phyloP scores from a whole-genome alignment of 805 yeast species.

The Yarrowia phangngaensis region DNA sequence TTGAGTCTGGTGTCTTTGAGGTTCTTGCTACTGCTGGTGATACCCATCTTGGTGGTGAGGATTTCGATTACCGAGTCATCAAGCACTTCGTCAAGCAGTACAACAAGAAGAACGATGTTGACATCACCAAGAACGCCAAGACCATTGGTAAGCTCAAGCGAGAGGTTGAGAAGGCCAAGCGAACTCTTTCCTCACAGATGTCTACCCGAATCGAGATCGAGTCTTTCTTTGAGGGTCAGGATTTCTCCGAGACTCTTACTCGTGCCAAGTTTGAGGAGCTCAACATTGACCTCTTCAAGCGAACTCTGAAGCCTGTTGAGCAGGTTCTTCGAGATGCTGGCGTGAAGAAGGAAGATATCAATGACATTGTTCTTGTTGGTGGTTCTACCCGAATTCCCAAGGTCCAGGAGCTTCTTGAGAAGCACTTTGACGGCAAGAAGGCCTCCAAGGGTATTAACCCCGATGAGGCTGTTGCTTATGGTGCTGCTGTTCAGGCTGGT shows the following conservation, averaged over 20 bases:
- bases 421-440: constrained; percentile 89
- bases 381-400: constrained; percentile 99
- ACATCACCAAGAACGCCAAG: constrained; percentile 73
- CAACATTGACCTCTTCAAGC: constrained; percentile 87
- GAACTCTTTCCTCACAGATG: constrained; percentile 91
- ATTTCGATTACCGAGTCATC: constrained; percentile 84
- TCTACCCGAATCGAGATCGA: constrained; percentile 95
- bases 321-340: constrained; percentile 93
- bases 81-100: constrained; percentile 77
- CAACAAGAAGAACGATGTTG: constrained; percentile 89
- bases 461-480: constrained; percentile 98
- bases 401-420: constrained; percentile 88
- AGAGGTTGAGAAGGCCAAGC: constrained; percentile 97
- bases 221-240: constrained; percentile 90
- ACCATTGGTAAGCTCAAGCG: constrained; percentile 92
- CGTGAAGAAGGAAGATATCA: constrained; percentile 77
- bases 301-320: constrained; percentile 93
- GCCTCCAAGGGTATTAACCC: constrained; percentile 97
- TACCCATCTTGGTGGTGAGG: constrained; percentile 97
- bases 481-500: constrained; percentile 99
- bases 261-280: constrained; percentile 98
- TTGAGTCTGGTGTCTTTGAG: constrained; percentile 89
- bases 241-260: constrained; percentile 89
- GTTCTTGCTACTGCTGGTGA: constrained; percentile 94
- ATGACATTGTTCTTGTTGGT: constrained; percentile 96